A percentile compares a stretch with the other conserved stretches of the same genome.
phyloP scores from a whole-genome alignment of 106 monocot species.

The Apostasia shenzhenica region DNA sequence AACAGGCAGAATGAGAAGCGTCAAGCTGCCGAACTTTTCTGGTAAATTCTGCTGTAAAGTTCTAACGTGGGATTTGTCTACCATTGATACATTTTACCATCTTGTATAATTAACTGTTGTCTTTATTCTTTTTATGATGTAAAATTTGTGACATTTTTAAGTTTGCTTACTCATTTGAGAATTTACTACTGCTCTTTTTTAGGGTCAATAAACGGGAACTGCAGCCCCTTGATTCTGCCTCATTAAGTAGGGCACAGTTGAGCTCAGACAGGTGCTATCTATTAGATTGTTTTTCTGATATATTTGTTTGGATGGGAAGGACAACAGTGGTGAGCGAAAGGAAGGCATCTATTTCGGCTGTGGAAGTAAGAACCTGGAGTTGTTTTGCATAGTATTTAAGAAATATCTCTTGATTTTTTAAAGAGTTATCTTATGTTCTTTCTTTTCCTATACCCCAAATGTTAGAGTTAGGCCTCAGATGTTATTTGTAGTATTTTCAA shows the following conservation, averaged over 20 bases:
- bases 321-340: conserved; percentile 54
- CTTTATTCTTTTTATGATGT: neutral
- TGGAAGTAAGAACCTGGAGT: conserved; percentile 26
- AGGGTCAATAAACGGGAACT: conserved; percentile 40
- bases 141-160: neutral
- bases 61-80: neutral
- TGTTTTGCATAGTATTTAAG: neutral
- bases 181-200: neutral
- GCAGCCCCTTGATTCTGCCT: conserved; percentile 21
- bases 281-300: conserved; percentile 51
- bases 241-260: conserved; percentile 33
- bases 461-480: too few relatives aligned
- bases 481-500: too few relatives aligned
- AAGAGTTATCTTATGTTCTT: neutral
- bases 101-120: neutral
- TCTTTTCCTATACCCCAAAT: neutral
- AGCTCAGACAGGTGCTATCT: conserved; percentile 51
- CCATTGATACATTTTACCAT: neutral
- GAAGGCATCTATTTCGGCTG: conserved; percentile 41
- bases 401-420: neutral
- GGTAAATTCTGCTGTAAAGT: conserved; percentile 25
- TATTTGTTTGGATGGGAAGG: conserved; percentile 74
- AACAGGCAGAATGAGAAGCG: conserved; percentile 11
- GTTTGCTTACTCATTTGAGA: neutral
- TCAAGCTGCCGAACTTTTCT: conserved; percentile 34